A percentile compares a stretch with the other conserved stretches of the same genome.
Evolutionary conservation across 106 monocot species (phyloP).

Genomic region (Dendrobium nobile): DNA sequence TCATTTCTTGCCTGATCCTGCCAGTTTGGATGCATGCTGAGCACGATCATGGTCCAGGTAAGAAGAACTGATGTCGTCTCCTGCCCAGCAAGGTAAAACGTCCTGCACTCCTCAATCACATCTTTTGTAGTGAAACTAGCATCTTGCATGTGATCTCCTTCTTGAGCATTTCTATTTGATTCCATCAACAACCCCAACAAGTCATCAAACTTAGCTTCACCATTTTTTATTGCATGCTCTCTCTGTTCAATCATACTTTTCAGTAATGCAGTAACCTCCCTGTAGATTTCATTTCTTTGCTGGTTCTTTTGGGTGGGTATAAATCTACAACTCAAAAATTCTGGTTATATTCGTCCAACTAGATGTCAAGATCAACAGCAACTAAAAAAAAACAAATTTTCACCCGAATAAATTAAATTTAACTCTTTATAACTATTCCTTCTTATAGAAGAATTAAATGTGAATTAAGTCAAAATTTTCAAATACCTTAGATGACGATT

Average conservation of each 20-base stretch:
- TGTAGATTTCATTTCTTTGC: neutral
- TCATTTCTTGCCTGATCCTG: conserved; percentile 17
- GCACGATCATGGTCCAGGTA: conserved; percentile 30
- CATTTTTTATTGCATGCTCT: conserved; percentile 1
- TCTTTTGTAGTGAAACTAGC: conserved; percentile 15
- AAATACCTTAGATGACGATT: no score
- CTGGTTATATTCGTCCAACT: neutral
- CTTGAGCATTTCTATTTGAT: conserved; percentile 10
- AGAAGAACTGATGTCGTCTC: conserved; percentile 38
- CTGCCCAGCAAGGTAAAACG: neutral
- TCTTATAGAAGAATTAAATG: no score
- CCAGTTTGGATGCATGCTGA: conserved; percentile 34
- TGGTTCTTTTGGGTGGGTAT: conserved; percentile 12
- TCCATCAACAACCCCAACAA: conserved; percentile 13
- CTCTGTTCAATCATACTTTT: conserved; percentile 2
- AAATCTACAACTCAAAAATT: conserved; percentile 10
- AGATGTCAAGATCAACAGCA: no score
- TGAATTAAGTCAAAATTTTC: no score
- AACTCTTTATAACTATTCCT: no score
- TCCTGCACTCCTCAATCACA: conserved; percentile 44
- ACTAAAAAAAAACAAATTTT: no score
- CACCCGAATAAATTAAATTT: no score
- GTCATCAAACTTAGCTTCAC: neutral
- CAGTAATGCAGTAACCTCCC: neutral
- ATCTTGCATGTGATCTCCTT: neutral